Base-by-base conservation (phyloP, 78 protist species). In the Bodo saltans region DNA sequence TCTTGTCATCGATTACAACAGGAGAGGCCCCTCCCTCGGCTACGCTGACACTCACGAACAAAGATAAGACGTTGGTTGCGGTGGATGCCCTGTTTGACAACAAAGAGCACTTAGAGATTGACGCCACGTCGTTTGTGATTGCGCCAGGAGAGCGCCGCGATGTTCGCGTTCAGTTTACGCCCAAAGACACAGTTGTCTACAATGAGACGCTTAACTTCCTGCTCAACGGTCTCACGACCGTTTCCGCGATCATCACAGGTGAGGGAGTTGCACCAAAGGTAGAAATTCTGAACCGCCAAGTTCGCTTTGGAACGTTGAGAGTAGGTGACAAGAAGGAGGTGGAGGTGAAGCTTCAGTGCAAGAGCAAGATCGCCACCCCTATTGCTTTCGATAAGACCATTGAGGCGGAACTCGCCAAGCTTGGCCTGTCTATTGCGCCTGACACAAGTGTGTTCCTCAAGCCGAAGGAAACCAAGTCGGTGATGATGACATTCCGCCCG, bases 141-240 rank as follows among this genome's bases (percentile, higher is more conserved):
- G 41, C 67, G 42, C 85, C 92, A 23, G 89, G 87, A 1, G 81
- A 76, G 42, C 1, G 53, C 28, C 27, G 32, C 40, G 67, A 47
- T 23, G 37, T 90, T 35, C 34, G 33, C 72, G 8, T 90, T 35
- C 0, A 17, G n/a, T 93, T 93, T 74, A 37, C 28, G 73, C 95
- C 95, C 32, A 35, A 68, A 1, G 87, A 79, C 27, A 75, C 41
- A 3, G 32, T 0, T 34, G 26, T 0, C 35, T 83, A 74, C 85
- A 0, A 2, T 11, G 88, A 85, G n/a, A 25, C 0, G 39, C 26
- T 93, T 30, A 73, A 70, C 27, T 89, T 93, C 70, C 41, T 68
- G 75, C 17, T 93, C 84, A 93, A 93, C 78, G 90, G 90, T 30
- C 78, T 90, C 33, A 21, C 0, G 29, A 29, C 39, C 0, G 52